phyloP scores from a whole-genome alignment of 768 basidiomycete species.

The Chalciporus sphaerocephalus region DNA sequence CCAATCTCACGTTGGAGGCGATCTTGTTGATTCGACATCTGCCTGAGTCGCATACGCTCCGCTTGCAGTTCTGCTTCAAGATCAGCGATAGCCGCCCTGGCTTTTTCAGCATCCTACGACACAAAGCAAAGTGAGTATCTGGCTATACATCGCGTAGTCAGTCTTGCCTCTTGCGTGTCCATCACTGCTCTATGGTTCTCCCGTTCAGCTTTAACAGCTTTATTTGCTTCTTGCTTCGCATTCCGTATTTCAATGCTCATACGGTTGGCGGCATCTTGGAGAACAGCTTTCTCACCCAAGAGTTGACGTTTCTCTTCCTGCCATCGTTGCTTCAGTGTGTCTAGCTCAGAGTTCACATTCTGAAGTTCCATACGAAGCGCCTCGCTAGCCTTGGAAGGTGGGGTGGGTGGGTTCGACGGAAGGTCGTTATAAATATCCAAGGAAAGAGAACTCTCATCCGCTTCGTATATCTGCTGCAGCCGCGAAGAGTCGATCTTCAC shows the following conservation, averaged over 20 bases:
- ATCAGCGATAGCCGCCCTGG: conserved; percentile 59
- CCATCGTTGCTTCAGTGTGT: conserved; percentile 65
- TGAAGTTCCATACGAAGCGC: conserved; percentile 56
- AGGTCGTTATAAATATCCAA: conserved; percentile 49
- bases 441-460: conserved; percentile 55
- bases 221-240: conserved; percentile 55
- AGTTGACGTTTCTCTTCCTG: conserved; percentile 59
- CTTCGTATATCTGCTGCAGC: conserved; percentile 37
- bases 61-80: conserved; percentile 68
- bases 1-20: conserved; percentile 62
- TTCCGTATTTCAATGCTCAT: conserved; percentile 58
- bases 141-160: not conserved
- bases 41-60: conserved; percentile 64
- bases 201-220: conserved; percentile 49
- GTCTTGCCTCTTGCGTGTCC: conserved; percentile 53
- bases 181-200: conserved; percentile 45
- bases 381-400: conserved; percentile 64
- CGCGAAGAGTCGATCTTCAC: conserved; percentile 53
- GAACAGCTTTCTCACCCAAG: conserved; percentile 64
- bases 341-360: conserved; percentile 59
- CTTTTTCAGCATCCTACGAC: conserved; percentile 66
- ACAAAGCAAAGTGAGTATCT: not conserved
- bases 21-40: conserved; percentile 59
- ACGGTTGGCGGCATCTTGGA: conserved; percentile 67
- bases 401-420: conserved; percentile 58